phyloP scores from a whole-genome alignment of 257 asterid species.

The Vinca minor region DNA sequence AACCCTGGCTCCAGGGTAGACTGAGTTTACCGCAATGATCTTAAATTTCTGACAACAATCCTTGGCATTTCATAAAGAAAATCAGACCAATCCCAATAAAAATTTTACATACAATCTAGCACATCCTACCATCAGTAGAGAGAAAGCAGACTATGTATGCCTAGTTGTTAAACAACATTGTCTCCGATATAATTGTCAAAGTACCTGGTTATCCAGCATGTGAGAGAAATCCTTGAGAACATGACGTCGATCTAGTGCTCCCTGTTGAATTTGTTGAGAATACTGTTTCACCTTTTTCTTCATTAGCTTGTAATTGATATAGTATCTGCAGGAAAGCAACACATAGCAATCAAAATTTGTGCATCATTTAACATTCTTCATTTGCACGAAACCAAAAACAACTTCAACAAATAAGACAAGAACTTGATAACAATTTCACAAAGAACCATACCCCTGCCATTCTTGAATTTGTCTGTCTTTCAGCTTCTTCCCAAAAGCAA shows the following conservation, averaged over 20 bases:
- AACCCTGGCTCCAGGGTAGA: not conserved
- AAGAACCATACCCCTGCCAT: constrained; percentile 71
- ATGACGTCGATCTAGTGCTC: constrained; percentile 56
- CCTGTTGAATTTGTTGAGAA: constrained; percentile 55
- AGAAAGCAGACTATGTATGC: not conserved
- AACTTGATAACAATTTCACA: not conserved
- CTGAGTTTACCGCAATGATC: not conserved
- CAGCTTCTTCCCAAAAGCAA: constrained; percentile 84
- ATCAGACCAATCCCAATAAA: not conserved
- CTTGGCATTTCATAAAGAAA: not conserved
- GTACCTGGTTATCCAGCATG: constrained; percentile 86
- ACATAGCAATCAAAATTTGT: too few species aligned
- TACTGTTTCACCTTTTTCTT: constrained; percentile 86
- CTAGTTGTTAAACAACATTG: not conserved
- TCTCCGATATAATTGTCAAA: not conserved
- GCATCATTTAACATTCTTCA: not conserved
- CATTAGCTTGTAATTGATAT: constrained; percentile 94
- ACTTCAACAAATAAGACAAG: not conserved
- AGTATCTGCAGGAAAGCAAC: constrained; percentile 48
- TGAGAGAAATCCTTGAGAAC: constrained; percentile 93
- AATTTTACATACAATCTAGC: not conserved
- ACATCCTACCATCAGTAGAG: not conserved
- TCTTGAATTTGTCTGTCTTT: constrained; percentile 79
- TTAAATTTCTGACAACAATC: not conserved
- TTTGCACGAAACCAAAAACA: not conserved